phyloP scores from a whole-genome alignment of 2,329 filamentous ascomycete genomes.

The Chrysosporium queenslandicum region DNA sequence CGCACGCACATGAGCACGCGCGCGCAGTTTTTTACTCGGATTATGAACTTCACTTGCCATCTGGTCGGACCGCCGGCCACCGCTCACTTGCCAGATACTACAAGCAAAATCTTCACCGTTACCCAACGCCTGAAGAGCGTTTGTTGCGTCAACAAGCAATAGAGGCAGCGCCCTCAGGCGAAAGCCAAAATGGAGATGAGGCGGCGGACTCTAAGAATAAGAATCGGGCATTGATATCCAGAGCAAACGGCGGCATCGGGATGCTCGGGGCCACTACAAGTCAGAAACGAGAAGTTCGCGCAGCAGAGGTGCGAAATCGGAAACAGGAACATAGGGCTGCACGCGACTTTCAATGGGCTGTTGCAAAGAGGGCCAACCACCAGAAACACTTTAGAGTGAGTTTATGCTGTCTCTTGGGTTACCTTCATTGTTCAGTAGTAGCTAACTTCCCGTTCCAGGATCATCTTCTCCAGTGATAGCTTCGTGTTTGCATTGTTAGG shows the following conservation, averaged over 20 bases:
- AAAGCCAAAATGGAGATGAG: slow-evolving; percentile 38
- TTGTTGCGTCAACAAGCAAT: slow-evolving; percentile 54
- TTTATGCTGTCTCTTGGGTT: slow-evolving; percentile 14
- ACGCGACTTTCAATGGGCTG: slow-evolving; percentile 56
- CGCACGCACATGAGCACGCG: slow-evolving; percentile 64
- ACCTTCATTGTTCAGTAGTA: background rate
- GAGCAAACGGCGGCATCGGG: slow-evolving; percentile 62
- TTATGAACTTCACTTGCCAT: slow-evolving; percentile 85
- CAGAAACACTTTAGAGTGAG: slow-evolving; percentile 63
- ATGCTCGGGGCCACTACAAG: slow-evolving; percentile 68
- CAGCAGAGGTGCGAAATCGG: slow-evolving; percentile 58
- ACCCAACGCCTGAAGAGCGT: slow-evolving; percentile 70
- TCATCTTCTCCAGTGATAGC: slow-evolving; percentile 44
- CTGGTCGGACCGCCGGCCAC: slow-evolving; percentile 80
- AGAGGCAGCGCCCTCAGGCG: slow-evolving; percentile 38
- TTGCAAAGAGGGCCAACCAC: slow-evolving; percentile 65
- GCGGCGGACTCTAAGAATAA: slow-evolving; percentile 20
- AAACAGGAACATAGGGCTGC: slow-evolving; percentile 54
- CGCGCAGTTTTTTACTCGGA: slow-evolving; percentile 82
- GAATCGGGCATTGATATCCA: slow-evolving; percentile 50
- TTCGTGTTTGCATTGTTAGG: background rate
- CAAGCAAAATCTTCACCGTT: slow-evolving; percentile 79
- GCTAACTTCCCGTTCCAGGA: slow-evolving; percentile 33
- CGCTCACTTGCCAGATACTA: slow-evolving; percentile 79
- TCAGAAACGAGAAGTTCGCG: slow-evolving; percentile 59